These are phyloP conservation scores for Ambrosiella xylebori DNA, from an alignment of 2,329 filamentous ascomycete species.

Conservation along the genomic window DNA sequence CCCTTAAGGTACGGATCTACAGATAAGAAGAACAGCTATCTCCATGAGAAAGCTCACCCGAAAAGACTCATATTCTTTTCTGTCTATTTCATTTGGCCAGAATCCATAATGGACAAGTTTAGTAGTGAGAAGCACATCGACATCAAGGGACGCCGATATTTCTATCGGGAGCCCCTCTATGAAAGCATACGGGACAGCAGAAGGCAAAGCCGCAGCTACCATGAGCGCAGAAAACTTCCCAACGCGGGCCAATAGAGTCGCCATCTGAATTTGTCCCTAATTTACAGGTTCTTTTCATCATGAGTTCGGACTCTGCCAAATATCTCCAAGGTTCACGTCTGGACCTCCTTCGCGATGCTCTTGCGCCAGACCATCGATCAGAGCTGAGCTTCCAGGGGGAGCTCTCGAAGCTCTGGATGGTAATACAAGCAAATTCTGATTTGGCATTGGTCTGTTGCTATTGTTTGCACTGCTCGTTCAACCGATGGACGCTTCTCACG, in stretches of 20 bases:
- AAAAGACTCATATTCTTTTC: not conserved
- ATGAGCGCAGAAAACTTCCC: not conserved
- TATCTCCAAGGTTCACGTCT: not conserved
- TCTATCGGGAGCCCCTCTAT: not conserved
- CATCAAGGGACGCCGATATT: not conserved
- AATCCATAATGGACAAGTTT: not conserved
- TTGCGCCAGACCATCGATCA: not conserved
- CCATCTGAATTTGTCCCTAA: no score
- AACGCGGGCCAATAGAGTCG: no score
- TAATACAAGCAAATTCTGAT: no score
- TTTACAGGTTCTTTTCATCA: no score
- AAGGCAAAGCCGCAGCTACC: not conserved
- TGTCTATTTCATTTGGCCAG: not conserved
- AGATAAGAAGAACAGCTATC: not conserved
- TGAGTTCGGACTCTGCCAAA: no score
- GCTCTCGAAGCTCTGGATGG: not conserved
- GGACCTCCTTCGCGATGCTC: not conserved
- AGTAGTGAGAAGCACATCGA: not conserved
- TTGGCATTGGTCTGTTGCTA: no score
- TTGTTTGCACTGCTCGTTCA: not conserved
- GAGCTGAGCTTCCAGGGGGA: not conserved
- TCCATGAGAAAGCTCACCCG: not conserved
- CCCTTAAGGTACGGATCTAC: slow-evolving; percentile 56
- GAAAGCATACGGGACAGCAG: not conserved
- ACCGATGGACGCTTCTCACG: not conserved